Percentiles rank a stretch among this genome's conserved stretches.
Conservation (phyloP, 257 asterid species). For the Forsythia suspensa region DNA sequence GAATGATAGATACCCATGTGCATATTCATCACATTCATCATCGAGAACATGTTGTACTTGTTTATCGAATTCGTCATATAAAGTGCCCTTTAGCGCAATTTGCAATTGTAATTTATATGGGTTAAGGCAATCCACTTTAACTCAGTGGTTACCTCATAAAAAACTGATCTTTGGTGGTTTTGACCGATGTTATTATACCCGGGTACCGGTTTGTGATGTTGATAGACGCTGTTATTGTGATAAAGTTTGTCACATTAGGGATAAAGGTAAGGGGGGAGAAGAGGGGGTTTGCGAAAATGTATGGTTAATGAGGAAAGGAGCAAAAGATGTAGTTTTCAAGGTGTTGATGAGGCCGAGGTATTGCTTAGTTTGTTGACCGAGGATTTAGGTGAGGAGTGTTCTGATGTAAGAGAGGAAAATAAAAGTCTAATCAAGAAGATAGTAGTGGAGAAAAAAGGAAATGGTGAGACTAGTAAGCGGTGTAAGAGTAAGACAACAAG, state of each 20-base stretch:
- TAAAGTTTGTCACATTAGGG: constrained; percentile 31
- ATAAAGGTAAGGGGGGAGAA: constrained; percentile 37
- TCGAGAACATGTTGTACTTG: constrained; percentile 51
- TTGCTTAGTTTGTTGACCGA: constrained; percentile 76
- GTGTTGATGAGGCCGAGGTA: constrained; percentile 68
- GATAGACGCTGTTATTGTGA: constrained; percentile 45
- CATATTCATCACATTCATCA: constrained; percentile 39
- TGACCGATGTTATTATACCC: constrained; percentile 40
- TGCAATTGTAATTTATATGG: constrained; percentile 49
- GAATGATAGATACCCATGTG: constrained; percentile 41
- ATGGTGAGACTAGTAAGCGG: constrained; percentile 20
- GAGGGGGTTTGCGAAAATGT: constrained; percentile 44
- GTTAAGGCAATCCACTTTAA: constrained; percentile 71
- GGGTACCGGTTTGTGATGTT: constrained; percentile 38
- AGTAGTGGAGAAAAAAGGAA: constrained; percentile 40
- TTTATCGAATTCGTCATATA: constrained; percentile 44
- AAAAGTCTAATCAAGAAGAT: constrained; percentile 40
- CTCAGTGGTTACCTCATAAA: constrained; percentile 61
- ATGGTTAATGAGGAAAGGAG: constrained; percentile 51
- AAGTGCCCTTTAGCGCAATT: constrained; percentile 41
- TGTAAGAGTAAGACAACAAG: constrained; percentile 44
- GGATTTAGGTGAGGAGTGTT: constrained; percentile 52
- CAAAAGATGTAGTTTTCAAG: constrained; percentile 37
- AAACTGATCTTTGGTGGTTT: constrained; percentile 49
- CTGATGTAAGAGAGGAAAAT: constrained; percentile 40